Percentiles rank a stretch among this genome's conserved stretches.
These are phyloP conservation scores for Acephala macrosclerotiorum DNA, from an alignment of 2,329 filamentous ascomycete species.

Conservation along the genomic window DNA sequence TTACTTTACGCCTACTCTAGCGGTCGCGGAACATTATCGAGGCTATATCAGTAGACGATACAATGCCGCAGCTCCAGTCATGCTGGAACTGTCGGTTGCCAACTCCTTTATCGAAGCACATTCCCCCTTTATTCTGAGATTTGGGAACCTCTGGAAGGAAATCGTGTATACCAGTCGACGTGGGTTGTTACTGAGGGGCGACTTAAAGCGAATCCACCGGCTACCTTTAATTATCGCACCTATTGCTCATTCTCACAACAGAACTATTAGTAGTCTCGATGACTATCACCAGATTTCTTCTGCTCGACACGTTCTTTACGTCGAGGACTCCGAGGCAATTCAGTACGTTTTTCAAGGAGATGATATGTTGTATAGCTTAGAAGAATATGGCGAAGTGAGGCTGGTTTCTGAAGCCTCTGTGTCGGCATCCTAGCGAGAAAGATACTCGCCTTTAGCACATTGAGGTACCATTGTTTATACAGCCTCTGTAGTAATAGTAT, in stretches of 20 bases:
- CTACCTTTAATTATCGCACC: slow-evolving; percentile 3
- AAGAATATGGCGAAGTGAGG: slow-evolving; percentile 5
- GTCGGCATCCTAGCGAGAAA: too few relatives aligned
- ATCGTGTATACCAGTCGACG: slow-evolving; percentile 5
- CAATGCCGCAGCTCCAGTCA: background rate
- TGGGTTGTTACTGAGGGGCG: slow-evolving; percentile 4
- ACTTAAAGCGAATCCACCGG: slow-evolving; percentile 5
- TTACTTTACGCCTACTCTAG: slow-evolving; percentile 3
- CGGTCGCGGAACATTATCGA: slow-evolving; percentile 1
- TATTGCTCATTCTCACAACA: background rate
- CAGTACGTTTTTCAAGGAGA: slow-evolving; percentile 2
- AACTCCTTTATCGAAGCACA: slow-evolving; percentile 1
- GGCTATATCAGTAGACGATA: slow-evolving; percentile 3
- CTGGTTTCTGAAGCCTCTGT: too few relatives aligned
- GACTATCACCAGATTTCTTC: slow-evolving; percentile 5
- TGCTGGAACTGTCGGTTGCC: background rate
- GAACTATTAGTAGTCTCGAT: slow-evolving; percentile 5
- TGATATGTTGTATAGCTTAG: slow-evolving; percentile 2
- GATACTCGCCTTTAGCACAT: too few relatives aligned
- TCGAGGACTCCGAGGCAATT: slow-evolving; percentile 4
- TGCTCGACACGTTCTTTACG: background rate
- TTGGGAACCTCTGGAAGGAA: slow-evolving; percentile 3
- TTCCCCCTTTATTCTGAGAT: background rate
- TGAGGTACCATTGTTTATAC: too few relatives aligned
- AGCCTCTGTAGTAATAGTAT: too few relatives aligned